Evolutionary conservation across 352 stramenopile genomes (phyloP), one percentile per base, ranked within the genome.

Genomic region (Globisporangium barbulae): DNA sequence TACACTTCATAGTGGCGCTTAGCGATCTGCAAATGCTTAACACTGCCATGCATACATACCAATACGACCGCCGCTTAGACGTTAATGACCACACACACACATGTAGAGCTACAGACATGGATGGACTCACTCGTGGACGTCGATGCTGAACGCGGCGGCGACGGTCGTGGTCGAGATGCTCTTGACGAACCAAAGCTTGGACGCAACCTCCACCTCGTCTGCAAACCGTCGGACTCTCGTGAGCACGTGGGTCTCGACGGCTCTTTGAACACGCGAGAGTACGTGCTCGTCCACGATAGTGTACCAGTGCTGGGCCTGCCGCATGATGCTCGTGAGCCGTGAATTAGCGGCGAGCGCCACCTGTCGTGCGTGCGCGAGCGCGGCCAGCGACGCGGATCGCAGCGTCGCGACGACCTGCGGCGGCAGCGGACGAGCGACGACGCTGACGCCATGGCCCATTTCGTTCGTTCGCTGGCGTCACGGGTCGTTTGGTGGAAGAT

Each of bases 151-250:
- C 2, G 78, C 80, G 39, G 75, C 62, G 0, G 78, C 78, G 57
- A 89, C 81, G 6, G 73, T 78, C 13, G 75, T 83, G 25, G 65
- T 90, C 19, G 76, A 88, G 41, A 91, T 81, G 65, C 73, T 72
- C 58, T 86, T 84, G 53, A 90, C 78, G 31, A 89, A 88, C 60
- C 75, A 73, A 1, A 80, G 31, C 69, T 91, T 91, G 4, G 78
- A 88, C 21, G 53, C 61, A 44, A 85, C 76, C 44, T 91, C 80
- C 2, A 79, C 72, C 28, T 84, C 70, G 52, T 88, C 69, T 7
- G 65, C 70, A 10, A 88, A 57, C 1, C 78, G 67, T 13, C 73
- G 66, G 22, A 86, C 63, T 22, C 68, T 71, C 3, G 67, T 69
- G 9, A 91, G 42, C 25, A 89, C 70, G 53, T 88, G 69, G 33